These are phyloP conservation scores for Sicyos edulis DNA, from an alignment of 306 rosid species.

Conservation along the genomic window DNA sequence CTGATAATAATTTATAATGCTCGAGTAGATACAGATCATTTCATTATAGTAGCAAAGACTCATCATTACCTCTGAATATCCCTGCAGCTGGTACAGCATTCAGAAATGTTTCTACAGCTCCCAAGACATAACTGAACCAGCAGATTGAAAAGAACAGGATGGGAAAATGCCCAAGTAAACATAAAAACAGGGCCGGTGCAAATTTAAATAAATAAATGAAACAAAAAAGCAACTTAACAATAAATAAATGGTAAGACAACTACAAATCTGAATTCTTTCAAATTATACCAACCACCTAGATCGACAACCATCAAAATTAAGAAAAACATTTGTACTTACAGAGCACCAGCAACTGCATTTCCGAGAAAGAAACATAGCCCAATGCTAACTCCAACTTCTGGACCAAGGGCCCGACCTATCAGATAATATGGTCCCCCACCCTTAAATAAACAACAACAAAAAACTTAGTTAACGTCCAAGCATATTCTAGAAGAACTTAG, in stretches of 20 bases:
- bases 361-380: conserved; percentile 98
- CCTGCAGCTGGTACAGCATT: conserved; percentile 95
- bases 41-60: conserved; percentile 4
- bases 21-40: not conserved
- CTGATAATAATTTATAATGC: not conserved
- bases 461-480: not conserved
- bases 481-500: not conserved
- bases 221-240: conserved; percentile 1
- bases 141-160: too few species aligned
- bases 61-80: conserved; percentile 68
- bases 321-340: conserved; percentile 53
- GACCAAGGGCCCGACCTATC: conserved; percentile 99
- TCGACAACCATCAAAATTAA: not conserved
- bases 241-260: not conserved
- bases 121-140: conserved; percentile 73
- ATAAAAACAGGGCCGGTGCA: not conserved
- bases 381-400: conserved; percentile 99
- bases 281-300: not conserved
- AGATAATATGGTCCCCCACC: conserved; percentile 99
- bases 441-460: conserved; percentile 34
- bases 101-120: conserved; percentile 98
- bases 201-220: not conserved
- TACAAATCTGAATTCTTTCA: not conserved
- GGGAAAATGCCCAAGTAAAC: not conserved
- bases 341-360: conserved; percentile 98